Evolutionary conservation across 192 early-diverging fungal genomes (phyloP), one percentile per base, ranked within the genome.

Genomic region (Coemansia sp.): DNA sequence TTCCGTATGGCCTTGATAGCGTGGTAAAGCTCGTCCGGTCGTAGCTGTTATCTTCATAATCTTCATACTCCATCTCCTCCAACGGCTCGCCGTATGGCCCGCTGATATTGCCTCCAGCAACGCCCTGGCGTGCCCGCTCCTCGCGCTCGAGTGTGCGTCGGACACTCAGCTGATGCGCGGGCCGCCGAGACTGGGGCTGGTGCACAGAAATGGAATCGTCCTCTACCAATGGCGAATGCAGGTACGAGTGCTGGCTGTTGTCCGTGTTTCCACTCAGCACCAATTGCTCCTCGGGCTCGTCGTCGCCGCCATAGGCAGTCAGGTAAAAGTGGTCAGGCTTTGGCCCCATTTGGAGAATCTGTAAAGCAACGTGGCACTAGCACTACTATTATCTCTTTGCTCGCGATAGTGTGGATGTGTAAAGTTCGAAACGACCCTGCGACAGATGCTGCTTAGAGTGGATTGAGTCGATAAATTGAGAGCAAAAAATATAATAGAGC

Each of bases 211-310:
- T 69, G 11, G 74, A 70, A 51, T 73, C 79, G 71, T 82, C 79
- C 36, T 73, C 79, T 27, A 76, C 79, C 10, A 82, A 53, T 0
- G 79, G 79, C 37, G 79, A 82, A 64, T 82, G 51, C 68, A 82
- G 50, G 66, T 82, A 82, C 66, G 74, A 76, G 68, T 65, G 74
- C 46, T 42, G 62, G 11, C 64, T 60, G 46, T 66, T 61, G 65
- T 74, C 74, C 9, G 65, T 62, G 34, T 60, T 53, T 9, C 74
- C 32, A 34, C 44, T 74, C 31, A 42, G 48, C 10, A 64, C 73
- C 48, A 76, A 55, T 70, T 74, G 48, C 68, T 76, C 74, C 19
- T 73, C 70, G 45, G 74, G 31, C 34, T 69, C 68, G 61, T 82
- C 79, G 67, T 76, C 79, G 62, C 70, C 73, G 44, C 74, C 72